Base-by-base conservation (phyloP, 1,284 basidiomycete genomes). In the Ceratobasidium sp. region DNA sequence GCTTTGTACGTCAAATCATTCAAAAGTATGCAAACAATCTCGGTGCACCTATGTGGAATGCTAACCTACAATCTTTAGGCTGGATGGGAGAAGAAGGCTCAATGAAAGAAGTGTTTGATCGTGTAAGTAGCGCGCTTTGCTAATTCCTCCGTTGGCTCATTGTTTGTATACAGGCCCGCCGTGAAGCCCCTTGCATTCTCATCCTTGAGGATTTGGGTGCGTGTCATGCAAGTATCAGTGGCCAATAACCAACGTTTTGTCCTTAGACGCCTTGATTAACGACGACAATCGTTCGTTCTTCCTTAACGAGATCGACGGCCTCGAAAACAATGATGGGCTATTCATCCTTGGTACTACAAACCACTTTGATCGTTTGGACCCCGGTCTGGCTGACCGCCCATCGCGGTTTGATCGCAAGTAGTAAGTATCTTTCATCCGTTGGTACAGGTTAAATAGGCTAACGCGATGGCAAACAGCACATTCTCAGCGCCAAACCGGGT, bases 331-430 rank as follows among this genome's bases (percentile, higher is more conserved):
- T 81, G 90, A 95, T 80, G 94, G 94, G 0, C 80, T 96, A 9
- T 87, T 95, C 59, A 86, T 95, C 82, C 91, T 95, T 80, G 93
- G 90, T 17, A 93, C 94, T 0, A 95, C 94, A 33, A 96, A 96
- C 82, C 93, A 95, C 83, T 91, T 94, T 81, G 92, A 94, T 65
- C 86, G 88, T 50, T 88, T 95, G 67, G 94, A 95, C 81, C 90
- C 92, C 20, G 92, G 91, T 9, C 83, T 96, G 78, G 92, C 92
- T 77, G 90, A 86, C 64, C 89, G 94, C 28, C 94, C 94, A 5
- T 94, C 93, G 80, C 89, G 94, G 38, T 96, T 95, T 81, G 94
- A 95, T 83, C 88, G 94, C 73, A 95, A 95, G 86, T 95, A 91
- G 93, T 93, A 81, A 81, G 92, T 87, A 10, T 26, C 61, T 48